Conservation (phyloP, 1,284 basidiomycete genomes). For the Ceratobasidium theobromae region DNA sequence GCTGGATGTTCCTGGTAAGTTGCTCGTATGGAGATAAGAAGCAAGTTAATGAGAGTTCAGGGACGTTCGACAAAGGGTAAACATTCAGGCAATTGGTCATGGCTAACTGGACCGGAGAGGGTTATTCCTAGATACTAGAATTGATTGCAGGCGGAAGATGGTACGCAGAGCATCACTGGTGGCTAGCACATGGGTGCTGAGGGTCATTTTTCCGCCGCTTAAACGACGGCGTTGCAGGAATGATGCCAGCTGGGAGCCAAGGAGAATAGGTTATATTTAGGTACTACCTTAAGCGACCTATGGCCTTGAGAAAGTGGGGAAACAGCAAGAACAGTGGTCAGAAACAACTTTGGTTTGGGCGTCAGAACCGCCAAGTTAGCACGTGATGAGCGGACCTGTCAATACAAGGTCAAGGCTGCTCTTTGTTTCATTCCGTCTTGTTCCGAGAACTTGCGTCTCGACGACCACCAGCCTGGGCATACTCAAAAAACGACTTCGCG, state of each 20-base stretch:
- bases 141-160: too few species aligned
- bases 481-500: not conserved
- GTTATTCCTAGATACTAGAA: too few species aligned
- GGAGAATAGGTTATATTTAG: not conserved
- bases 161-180: too few species aligned
- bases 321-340: not conserved
- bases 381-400: not conserved
- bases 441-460: not conserved
- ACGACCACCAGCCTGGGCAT: not conserved
- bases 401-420: not conserved
- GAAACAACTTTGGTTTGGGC: not conserved
- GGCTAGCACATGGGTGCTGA: not conserved
- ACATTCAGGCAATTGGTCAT: too few species aligned
- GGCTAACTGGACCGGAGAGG: too few species aligned
- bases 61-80: too few species aligned
- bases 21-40: too few species aligned
- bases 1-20: too few species aligned
- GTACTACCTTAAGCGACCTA: not conserved
- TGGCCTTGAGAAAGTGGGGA: not conserved
- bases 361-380: not conserved
- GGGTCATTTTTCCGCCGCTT: not conserved
- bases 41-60: too few species aligned
- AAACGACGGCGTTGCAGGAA: not conserved
- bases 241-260: not conserved
- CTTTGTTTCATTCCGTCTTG: not conserved